Evolutionary conservation across 805 yeast species (phyloP).

Genomic region (Candida ortonii): DNA sequence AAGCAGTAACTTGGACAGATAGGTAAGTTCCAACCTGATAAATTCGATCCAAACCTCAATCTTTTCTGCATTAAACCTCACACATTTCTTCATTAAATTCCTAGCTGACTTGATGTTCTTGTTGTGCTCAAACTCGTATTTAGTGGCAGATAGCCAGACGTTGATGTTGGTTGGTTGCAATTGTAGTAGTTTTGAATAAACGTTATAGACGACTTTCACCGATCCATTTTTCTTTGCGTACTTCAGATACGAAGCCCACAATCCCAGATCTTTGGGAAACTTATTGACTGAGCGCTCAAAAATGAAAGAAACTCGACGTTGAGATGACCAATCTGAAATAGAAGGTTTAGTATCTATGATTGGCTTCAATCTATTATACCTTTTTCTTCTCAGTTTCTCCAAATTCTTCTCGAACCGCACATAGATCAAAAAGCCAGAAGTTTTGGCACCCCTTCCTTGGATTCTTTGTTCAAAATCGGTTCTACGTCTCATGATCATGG

Average conservation of each 20-base stretch:
- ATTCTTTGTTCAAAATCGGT: constrained; percentile 94
- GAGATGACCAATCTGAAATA: constrained; percentile 84
- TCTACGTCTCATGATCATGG: constrained; percentile 83
- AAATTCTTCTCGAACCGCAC: constrained; percentile 76
- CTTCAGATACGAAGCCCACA: constrained; percentile 77
- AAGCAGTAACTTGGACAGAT: constrained; percentile 76
- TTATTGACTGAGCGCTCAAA: constrained; percentile 79
- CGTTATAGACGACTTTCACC: constrained; percentile 67
- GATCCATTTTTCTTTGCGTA: constrained; percentile 67
- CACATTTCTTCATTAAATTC: constrained; percentile 75
- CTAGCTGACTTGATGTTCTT: constrained; percentile 89
- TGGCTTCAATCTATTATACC: constrained; percentile 59
- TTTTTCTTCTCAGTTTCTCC: constrained; percentile 71
- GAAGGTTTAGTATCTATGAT: constrained; percentile 60
- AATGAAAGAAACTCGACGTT: constrained; percentile 74
- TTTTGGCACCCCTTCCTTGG: constrained; percentile 75
- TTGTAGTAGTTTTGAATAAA: constrained; percentile 74
- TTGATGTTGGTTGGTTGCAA: constrained; percentile 88
- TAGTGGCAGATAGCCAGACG: constrained; percentile 94
- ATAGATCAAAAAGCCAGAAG: constrained; percentile 75
- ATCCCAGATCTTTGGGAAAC: constrained; percentile 69
- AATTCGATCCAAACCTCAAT: constrained; percentile 78
- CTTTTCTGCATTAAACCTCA: constrained; percentile 78
- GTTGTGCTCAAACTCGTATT: constrained; percentile 86
- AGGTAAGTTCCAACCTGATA: constrained; percentile 82